Evolutionary conservation across 495 filamentous ascomycete species (phyloP).

Genomic region (Durotheca rogersii): DNA sequence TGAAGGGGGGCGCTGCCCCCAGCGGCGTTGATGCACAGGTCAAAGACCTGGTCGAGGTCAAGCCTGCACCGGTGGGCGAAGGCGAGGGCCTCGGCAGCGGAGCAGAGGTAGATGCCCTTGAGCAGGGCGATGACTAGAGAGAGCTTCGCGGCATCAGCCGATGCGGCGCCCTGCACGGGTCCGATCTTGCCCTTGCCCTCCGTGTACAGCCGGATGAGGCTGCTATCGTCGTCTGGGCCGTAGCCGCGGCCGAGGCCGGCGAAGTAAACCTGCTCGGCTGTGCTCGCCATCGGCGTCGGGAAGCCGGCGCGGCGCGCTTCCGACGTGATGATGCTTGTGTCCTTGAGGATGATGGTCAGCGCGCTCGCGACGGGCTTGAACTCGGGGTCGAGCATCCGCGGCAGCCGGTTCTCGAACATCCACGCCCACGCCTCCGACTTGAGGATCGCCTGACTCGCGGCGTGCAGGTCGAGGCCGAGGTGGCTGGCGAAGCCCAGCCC

Average conservation of each 20-base stretch:
- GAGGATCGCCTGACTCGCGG: constrained; percentile 59
- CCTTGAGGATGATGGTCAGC: constrained; percentile 76
- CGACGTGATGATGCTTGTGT: constrained; percentile 75
- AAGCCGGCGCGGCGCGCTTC: constrained; percentile 61
- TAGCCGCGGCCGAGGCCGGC: constrained; percentile 60
- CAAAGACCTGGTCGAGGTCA: constrained; percentile 64
- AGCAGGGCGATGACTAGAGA: constrained; percentile 61
- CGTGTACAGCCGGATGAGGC: constrained; percentile 64
- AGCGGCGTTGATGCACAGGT: constrained; percentile 68
- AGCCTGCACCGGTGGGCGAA: constrained; percentile 64
- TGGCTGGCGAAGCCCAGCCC: constrained; percentile 70
- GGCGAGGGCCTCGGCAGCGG: constrained; percentile 64
- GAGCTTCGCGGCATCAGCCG: constrained; percentile 43
- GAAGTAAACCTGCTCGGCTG: constrained; percentile 70
- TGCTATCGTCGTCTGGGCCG: constrained; percentile 67
- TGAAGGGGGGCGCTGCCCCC: constrained; percentile 64
- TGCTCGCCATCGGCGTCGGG: constrained; percentile 68
- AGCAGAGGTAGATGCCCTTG: constrained; percentile 63
- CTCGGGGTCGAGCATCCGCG: constrained; percentile 63
- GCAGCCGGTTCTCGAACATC: constrained; percentile 79
- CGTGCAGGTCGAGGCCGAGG: constrained; percentile 62
- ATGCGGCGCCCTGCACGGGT: constrained; percentile 43
- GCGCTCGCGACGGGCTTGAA: constrained; percentile 70
- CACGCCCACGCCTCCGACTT: constrained; percentile 65
- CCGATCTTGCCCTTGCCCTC: constrained; percentile 40